Base-by-base conservation (phyloP, 1,284 basidiomycete species). In the Prillingera fragicola region DNA sequence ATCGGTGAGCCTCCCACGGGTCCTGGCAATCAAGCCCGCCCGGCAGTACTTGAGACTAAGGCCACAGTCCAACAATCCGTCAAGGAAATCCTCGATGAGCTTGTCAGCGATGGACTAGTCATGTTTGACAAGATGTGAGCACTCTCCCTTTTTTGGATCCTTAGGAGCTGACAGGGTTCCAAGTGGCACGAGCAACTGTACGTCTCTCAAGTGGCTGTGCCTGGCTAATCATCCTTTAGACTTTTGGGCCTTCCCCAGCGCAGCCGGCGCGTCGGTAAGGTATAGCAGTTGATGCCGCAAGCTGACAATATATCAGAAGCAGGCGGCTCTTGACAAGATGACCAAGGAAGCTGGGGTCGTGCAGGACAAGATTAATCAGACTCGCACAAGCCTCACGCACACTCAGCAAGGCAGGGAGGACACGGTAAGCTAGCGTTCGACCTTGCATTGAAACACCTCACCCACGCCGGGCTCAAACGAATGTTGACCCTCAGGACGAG, bases 241-340 rank as follows among this genome's bases (percentile, higher is more conserved):
- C 71, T 91, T 85, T 65, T 92, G 88, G 88, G 85, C 85, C 60
- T 91, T 91, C 62, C 88, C 88, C 4, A 89, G 86, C 3, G 84
- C 89, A 47, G 78, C 80, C 35, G 87, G 88, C 5, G 79, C 84
- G 4, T 75, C 81, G 59, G 88, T 88, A 54, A 46, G 77, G 57
- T 36, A 15, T 28, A 15, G 1, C 17, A 50, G 17, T 31, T 17
- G 8, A 39, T 23, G n/a, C n/a, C n/a, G n/a, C n/a, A n/a, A n/a
- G n/a, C n/a, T n/a, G n/a, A n/a, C n/a, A n/a, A n/a, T n/a, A n/a
- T n/a, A n/a, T n/a, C 32, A 71, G 68, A 69, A 69, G 62, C 62
- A 63, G 51, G 61, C 76, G 28, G 77, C 80, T 28, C 63, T 88
- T 26, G 70, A 74, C n/a, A 71, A 74, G 3, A 78, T 75, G 2